These are phyloP conservation scores for Kwoniella dejecticola DNA, from an alignment of 768 basidiomycete genomes.

Conservation along the genomic window DNA sequence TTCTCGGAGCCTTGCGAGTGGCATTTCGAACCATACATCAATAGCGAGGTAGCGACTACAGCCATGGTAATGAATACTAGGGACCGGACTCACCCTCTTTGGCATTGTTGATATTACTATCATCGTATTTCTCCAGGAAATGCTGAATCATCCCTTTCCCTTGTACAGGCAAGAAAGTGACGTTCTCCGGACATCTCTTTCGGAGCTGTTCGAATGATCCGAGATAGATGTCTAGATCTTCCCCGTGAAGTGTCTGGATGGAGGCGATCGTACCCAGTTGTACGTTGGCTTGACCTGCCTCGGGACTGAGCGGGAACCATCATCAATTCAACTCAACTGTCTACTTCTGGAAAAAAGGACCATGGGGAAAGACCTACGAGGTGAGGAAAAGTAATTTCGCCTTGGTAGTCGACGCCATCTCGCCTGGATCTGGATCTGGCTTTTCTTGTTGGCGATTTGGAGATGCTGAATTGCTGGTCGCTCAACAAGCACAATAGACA, in stretches of 20 bases:
- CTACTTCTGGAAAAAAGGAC: no score
- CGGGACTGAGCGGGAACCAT: slow-evolving; percentile 5
- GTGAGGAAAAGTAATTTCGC: background rate
- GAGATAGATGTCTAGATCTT: slow-evolving; percentile 22
- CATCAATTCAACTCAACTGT: no score
- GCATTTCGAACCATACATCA: no score
- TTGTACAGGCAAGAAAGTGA: slow-evolving; percentile 14
- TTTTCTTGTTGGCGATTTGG: background rate
- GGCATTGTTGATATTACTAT: background rate
- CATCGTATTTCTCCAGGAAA: slow-evolving; percentile 1
- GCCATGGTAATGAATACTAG: background rate
- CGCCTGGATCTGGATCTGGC: background rate
- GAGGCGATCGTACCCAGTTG: slow-evolving; percentile 17
- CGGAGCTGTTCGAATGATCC: slow-evolving; percentile 2
- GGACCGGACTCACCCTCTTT: background rate
- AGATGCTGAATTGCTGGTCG: no score
- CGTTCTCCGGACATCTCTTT: background rate
- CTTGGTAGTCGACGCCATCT: background rate
- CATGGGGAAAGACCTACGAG: background rate
- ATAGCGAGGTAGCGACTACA: no score
- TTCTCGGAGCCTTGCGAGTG: no score
- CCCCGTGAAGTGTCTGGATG: slow-evolving; percentile 8
- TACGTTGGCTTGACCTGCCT: slow-evolving; percentile 21
- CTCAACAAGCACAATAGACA: no score
- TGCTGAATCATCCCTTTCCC: slow-evolving; percentile 7